Base-by-base conservation (phyloP, 306 rosid species). In the Adenanthera pavonina region DNA sequence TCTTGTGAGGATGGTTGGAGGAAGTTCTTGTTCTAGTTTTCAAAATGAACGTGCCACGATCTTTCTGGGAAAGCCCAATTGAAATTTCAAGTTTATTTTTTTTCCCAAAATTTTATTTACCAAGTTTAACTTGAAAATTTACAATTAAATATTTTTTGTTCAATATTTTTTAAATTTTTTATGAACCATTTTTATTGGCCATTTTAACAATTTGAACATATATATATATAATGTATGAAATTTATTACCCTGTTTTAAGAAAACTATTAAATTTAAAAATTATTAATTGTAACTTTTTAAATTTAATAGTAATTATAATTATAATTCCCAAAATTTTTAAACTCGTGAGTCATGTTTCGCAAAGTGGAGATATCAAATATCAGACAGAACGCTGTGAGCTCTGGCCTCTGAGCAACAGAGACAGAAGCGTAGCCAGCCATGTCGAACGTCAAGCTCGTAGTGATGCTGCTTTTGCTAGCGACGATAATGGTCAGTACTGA, bases 401-500 rank as follows among this genome's bases (percentile, higher is more conserved):
- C 30, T 25, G 30, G 30, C 30, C 30, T 60, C 44, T 73, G 59
- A 4, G 8, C 48, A 66, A 34, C 64, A 72, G 64, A 72, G n/a
- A 20, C 66, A 12, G 15, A 34, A 16, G 4, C 48, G 35, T 17
- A 71, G 48, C 67, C 51, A 71, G 49, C 70, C 61, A 89, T 91
- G 94, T 62, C 77, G 70, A 16, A 25, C 73, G 51, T 44, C 73
- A 73, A 84, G 25, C 70, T 87, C 79, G 47, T 38, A 8, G 3
- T 51, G 15, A 8, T 81, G 13, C 10, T 87, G 66, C 43, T 71
- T 51, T 64, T 85, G 49, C 71, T 82, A 35, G 75, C 77, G 19
- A 59, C 69, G 61, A 4, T 77, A 3, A 85, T 78, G 14, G 75
- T 71, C 6, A 81, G 81, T 72, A 1, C 53, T 5, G 82, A 85